Evolutionary conservation across 2,329 filamentous ascomycete genomes (phyloP), one percentile per base, ranked within the genome.

Genomic region (Ophiosphaerella herpotricha): DNA sequence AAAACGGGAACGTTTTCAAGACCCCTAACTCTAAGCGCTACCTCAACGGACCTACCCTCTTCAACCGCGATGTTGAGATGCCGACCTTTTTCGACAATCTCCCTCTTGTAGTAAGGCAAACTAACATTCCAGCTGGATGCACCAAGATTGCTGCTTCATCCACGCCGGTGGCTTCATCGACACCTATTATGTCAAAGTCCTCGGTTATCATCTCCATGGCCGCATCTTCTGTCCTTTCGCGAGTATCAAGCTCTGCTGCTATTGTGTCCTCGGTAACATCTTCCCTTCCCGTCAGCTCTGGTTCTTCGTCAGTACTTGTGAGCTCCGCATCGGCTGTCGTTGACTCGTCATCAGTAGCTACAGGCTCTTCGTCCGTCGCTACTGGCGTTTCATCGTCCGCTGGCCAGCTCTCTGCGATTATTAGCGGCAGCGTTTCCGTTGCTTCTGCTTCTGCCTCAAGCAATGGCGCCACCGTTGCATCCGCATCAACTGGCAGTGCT

Each of bases 121-220:
- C 24, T 8, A 16, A 26, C 16, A 42, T 48, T 23, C 45, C 45
- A 7, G 38, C 23, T 14, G 45, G 39, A 14, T 48, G 45, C 14
- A 39, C 29, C 11, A 37, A 48, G 39, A 48, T 37, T 16, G 32
- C 31, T 5, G 29, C 43, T 18, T 46, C 43, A 16, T 46, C 43
- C n/a, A 18, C 43, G 12, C 32, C 41, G 2, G 43, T 26, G 16
- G 21, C 16, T 13, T 46, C 43, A 11, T 23, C 29, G 14, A 23
- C 29, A 33, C 12, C 31, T 4, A 31, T 35, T 16, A 18, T 43
- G 9, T 43, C 40, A 29, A 29, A 5, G 24, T 26, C 38, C 9
- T 40, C 36, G 13, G 14, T 18, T 6, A 23, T 18, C n/a, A 14
- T 18, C n/a, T 36, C 34, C 7, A 7, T 7, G 13, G 13, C 8